These are phyloP conservation scores for Solanum hybrid DNA, from an alignment of 305 asterid species.

Conservation along the genomic window DNA sequence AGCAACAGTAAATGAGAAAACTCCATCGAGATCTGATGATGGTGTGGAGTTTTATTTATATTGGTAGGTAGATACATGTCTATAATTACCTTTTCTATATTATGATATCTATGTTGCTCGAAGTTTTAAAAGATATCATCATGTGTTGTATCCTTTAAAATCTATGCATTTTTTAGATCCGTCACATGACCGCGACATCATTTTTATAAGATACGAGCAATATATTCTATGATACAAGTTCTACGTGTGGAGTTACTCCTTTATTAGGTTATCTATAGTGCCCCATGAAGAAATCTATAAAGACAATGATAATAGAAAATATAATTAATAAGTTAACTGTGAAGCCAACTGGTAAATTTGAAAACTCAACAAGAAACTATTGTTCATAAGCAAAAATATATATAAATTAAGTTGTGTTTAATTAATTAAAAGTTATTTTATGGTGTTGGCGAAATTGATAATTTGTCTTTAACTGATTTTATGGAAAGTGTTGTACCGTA, in stretches of 20 bases:
- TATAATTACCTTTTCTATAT: background rate
- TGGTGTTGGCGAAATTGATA: background rate
- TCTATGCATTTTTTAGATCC: background rate
- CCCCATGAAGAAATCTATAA: background rate
- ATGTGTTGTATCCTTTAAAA: background rate
- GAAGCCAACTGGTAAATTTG: background rate
- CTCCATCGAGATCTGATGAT: background rate
- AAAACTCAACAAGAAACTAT: background rate
- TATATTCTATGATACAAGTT: background rate
- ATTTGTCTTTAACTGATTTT: slow-evolving; percentile 36
- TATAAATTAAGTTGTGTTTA: background rate
- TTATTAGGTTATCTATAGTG: background rate
- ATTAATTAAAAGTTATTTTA: too few species aligned
- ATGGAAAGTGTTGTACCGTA: slow-evolving; percentile 36
- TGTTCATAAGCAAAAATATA: background rate
- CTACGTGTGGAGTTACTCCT: background rate
- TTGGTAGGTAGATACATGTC: background rate
- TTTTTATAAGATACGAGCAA: background rate
- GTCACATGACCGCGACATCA: background rate
- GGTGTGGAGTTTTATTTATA: background rate
- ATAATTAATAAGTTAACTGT: background rate
- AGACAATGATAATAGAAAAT: background rate
- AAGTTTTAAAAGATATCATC: background rate
- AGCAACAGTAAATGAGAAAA: background rate
- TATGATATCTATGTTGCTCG: background rate